Base-by-base conservation (phyloP, 2,329 filamentous ascomycete genomes). In the Sarocladium kiliense region DNA sequence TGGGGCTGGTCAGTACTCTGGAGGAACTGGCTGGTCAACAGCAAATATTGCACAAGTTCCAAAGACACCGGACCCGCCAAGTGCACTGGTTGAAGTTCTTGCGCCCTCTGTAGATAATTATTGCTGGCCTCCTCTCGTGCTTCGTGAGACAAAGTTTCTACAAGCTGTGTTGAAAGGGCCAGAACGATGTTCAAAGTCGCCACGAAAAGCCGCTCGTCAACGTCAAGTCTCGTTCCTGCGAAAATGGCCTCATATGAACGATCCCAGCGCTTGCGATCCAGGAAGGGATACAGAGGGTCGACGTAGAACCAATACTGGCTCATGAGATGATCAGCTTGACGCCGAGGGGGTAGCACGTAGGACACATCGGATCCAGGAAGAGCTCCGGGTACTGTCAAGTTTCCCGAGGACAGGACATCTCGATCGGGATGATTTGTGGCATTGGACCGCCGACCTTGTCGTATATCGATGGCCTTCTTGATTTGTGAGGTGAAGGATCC, bases 21-120 rank as follows among this genome's bases (percentile, higher is more conserved):
- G 0, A 78, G 62, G 56, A 78, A 79, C 44, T 77, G 76, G 11
- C 72, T 74, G 57, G 76, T 75, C 4, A 79, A 63, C 0, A 79
- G 61, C 1, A 78, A 62, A 44, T 72, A 77, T 58, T 79, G 76
- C 1, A 79, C 72, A 1, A 76, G 55, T 42, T 72, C 73, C 0
- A 74, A 59, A 0, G 74, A 77, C 0, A 71, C 72, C 0, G 68
- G 64, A 11, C 76, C 68, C 70, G 74, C 76, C 1, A 72, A 60
- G 16, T 70, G 72, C 42, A 76, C 70, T 1, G 72, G 69, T 0
- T 78, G 62, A 0, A 77, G 58, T 3, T 69, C 69, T 39, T 74
- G 71, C 0, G 76, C 75, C 3, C 75, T 66, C 1, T 64, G 61
- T 36, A 77, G 77, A 53, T 74, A 79, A 0, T 63, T 62, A 32